Base-by-base conservation (phyloP, 768 basidiomycete genomes). In the Agaricus sinodeliciosus region DNA sequence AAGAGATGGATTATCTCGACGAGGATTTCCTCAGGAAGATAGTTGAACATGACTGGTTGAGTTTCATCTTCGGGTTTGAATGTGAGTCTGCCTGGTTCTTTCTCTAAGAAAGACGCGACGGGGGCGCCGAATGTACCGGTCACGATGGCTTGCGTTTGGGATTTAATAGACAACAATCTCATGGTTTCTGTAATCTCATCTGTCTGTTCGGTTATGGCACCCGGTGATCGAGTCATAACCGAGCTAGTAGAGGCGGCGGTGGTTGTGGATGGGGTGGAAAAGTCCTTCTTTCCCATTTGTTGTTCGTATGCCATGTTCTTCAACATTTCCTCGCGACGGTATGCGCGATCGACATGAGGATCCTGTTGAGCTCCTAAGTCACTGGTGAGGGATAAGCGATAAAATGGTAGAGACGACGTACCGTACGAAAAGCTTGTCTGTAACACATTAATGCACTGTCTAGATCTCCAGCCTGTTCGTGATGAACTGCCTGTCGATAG, bases 381-480 rank as follows among this genome's bases (percentile, higher is more conserved):
- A 26, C 31, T 57, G 26, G 39, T 51, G 43, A 13, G 50, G 49
- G 48, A 51, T 50, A 36, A 49, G 22, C 46, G 28, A 48, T 15
- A 51, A 52, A 15, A 37, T 2, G 27, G 8, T n/a, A 35, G 22
- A 16, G 18, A 27, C 40, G 37, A 50, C 64, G 50, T 65, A 75
- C 74, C 68, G 86, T 69, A 48, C 85, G 80, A 65, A 93, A 94
- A 2, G 90, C 90, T 56, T 81, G 79, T 9, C 90, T 82, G 61
- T 95, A 96, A 7, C 92, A 68, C 22, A 67, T 62, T 9, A 93
- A 67, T 9, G 93, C 93, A 31, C 85, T 80, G 57, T 93, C 87
- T 45, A 91, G 71, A 55, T 86, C 71, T 36, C 90, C 82, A 41
- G 68, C 69, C 62, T 90, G 86, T 65, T 96, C 93, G 43, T 78